Evolutionary conservation across 495 filamentous ascomycete genomes (phyloP).

Genomic region (Cercophora newfieldiana): DNA sequence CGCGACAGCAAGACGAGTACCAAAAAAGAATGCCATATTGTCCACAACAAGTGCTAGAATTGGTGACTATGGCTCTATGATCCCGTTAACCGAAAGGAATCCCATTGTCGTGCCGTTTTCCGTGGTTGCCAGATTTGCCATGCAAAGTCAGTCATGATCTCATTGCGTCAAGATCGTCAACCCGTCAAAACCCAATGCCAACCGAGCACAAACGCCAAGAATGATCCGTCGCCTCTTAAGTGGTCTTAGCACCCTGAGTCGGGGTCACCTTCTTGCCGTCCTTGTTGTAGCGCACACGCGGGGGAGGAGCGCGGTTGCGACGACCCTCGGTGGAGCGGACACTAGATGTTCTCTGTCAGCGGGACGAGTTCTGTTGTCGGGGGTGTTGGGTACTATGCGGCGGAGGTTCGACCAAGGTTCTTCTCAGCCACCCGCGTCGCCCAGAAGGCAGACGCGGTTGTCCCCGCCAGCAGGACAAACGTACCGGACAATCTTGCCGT

Average conservation of each 20-base stretch:
- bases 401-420: conserved; percentile 60
- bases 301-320: conserved; percentile 97
- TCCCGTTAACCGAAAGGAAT: conserved; percentile 21
- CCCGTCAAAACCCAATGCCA: conserved; percentile 28
- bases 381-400: conserved; percentile 27
- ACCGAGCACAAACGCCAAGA: conserved; percentile 33
- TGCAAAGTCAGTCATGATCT: conserved; percentile 34
- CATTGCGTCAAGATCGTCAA: conserved; percentile 29
- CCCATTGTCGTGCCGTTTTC: conserved; percentile 28
- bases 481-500: conserved; percentile 99
- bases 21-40: background rate
- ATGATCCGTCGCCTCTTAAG: conserved; percentile 8
- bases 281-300: conserved; percentile 98
- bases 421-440: conserved; percentile 55
- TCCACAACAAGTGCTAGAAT: conserved; percentile 35
- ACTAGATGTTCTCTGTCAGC: conserved; percentile 58
- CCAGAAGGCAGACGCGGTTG: conserved; percentile 34
- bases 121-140: conserved; percentile 26
- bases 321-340: conserved; percentile 96
- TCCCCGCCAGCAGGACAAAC: conserved; percentile 49
- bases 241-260: conserved; percentile 61
- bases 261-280: conserved; percentile 99
- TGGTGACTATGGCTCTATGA: conserved; percentile 37
- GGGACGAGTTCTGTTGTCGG: conserved; percentile 13
- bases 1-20: background rate